These are phyloP conservation scores for Curvularia sp. DNA, from an alignment of 2,329 filamentous ascomycete species.

Conservation along the genomic window DNA sequence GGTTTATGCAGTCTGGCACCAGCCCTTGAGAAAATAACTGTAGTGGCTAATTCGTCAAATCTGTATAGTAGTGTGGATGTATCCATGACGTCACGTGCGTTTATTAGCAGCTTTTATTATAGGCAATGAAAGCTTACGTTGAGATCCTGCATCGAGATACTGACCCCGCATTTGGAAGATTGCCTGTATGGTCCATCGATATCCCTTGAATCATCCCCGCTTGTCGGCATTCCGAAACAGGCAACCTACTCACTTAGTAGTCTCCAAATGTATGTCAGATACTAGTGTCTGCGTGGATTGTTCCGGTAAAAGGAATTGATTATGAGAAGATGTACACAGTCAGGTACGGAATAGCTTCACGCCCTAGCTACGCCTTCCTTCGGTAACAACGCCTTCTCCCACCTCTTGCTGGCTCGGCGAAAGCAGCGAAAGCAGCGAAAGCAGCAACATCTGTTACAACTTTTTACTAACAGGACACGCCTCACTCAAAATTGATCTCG, in stretches of 20 bases:
- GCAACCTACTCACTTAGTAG: neutral
- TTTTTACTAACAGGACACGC: neutral
- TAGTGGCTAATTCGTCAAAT: neutral
- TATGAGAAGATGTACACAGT: neutral
- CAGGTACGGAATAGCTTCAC: neutral
- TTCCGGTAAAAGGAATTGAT: neutral
- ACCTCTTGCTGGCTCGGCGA: too few species aligned
- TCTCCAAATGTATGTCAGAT: neutral
- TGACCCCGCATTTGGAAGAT: neutral
- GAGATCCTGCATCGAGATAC: neutral
- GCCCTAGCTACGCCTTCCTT: neutral
- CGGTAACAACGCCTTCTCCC: neutral
- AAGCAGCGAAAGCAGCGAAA: neutral
- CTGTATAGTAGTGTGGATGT: neutral
- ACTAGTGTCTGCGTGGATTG: neutral
- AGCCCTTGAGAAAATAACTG: neutral
- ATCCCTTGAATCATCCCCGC: neutral
- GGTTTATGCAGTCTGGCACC: neutral
- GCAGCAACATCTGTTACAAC: neutral
- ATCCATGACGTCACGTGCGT: conserved; percentile 3
- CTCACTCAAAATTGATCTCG: neutral
- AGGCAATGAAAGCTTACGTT: neutral
- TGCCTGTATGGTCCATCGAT: neutral
- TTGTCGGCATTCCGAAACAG: neutral
- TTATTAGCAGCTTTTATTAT: neutral